Base-by-base conservation (phyloP, 2,329 filamentous ascomycete genomes). In the Talaromyces islandicus region DNA sequence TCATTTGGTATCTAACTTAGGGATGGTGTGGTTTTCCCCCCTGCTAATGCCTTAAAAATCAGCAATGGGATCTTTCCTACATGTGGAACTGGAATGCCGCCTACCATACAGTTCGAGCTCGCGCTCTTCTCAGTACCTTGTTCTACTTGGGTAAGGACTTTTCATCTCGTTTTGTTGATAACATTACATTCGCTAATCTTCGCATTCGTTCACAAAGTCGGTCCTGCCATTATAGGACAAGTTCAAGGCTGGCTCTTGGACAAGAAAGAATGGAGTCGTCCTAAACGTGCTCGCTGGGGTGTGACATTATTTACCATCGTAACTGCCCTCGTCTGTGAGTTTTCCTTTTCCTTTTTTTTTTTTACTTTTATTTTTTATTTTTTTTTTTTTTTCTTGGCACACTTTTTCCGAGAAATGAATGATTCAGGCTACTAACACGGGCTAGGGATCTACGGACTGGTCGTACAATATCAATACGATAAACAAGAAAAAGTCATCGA, bases 191-290 rank as follows among this genome's bases (percentile, higher is more conserved):
- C 11, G 51, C 25, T 30, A 43, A 46, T 17, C 29, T 17, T n/a
- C n/a, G 19, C 10, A 24, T 17, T 56, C 4, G 29, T 19, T 17
- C 5, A 21, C 14, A 9, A 11, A 56, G 54, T 56, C 38, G 54
- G 54, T 1, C 32, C 54, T 6, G 19, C 56, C 10, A 46, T 53
- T 58, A 41, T 53, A 27, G 48, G 57, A 4, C 50, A 29, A 24
- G 17, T 59, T 10, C 57, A 59, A 32, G 57, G 57, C 11, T 59
- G n/a, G 24, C 32, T 59, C 52, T 32, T 59, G 24, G 57, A 59
- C 35, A 59, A 59, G 27, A 24, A 29, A 21, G 35, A 53, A 38
- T 54, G 57, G 57, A 19, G n/a, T 24, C 57, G 57, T 46, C 17
- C 11, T 6, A 46, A 43, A 19, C 50, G 50, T 25, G 50, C 32